These are phyloP conservation scores for Podospora fimiseda DNA, from an alignment of 495 filamentous ascomycete species.

Conservation along the genomic window DNA sequence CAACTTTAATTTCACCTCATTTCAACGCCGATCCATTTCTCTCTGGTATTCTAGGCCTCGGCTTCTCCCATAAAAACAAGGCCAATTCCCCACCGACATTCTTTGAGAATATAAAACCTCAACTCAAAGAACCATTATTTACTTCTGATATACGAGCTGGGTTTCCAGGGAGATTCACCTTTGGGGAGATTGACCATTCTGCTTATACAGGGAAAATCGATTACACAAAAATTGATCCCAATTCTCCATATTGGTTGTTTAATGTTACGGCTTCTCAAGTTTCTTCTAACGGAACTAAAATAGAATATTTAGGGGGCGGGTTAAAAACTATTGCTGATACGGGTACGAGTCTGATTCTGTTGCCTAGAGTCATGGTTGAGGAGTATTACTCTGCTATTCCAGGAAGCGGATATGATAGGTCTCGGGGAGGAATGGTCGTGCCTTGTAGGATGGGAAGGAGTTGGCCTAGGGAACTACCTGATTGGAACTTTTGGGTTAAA, in stretches of 20 bases:
- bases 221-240: not conserved
- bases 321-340: constrained; percentile 54
- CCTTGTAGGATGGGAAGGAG: constrained; percentile 50
- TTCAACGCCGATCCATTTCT: constrained; percentile 53
- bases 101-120: constrained; percentile 56
- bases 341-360: constrained; percentile 47
- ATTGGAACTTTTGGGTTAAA: constrained; percentile 11
- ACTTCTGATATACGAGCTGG: constrained; percentile 53
- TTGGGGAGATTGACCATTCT: constrained; percentile 56
- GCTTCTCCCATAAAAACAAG: constrained; percentile 61
- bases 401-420: constrained; percentile 36
- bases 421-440: constrained; percentile 51
- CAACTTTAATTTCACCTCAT: constrained; percentile 48
- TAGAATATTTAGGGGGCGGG: not conserved
- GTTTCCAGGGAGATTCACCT: constrained; percentile 57
- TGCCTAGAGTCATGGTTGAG: constrained; percentile 45
- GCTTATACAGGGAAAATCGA: constrained; percentile 47
- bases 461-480: too few relatives aligned
- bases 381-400: constrained; percentile 55
- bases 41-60: constrained; percentile 68
- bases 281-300: not conserved
- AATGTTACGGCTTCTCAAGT: not conserved
- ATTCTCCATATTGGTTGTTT: constrained; percentile 31
- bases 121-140: constrained; percentile 54
- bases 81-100: constrained; percentile 49